Evolutionary conservation across 2,329 filamentous ascomycete species (phyloP).

Genomic region (Meredithiella fracta): DNA sequence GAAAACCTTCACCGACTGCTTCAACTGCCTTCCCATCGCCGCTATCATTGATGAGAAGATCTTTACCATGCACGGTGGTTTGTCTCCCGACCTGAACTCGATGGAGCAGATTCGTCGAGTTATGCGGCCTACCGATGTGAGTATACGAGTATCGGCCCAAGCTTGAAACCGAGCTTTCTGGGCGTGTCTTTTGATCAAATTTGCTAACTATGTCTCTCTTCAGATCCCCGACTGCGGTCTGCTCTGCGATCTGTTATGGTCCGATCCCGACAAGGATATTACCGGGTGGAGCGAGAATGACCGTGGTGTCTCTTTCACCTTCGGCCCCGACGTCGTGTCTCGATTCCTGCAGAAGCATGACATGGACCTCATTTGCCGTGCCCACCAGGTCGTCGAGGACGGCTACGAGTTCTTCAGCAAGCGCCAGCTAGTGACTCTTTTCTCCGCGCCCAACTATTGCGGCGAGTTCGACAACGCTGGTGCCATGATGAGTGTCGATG

Average conservation of each 20-base stretch:
- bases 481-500: conserved; percentile 99
- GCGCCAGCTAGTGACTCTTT: conserved; percentile 88
- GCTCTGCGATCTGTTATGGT: conserved; percentile 95
- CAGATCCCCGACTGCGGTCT: conserved; percentile 97
- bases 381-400: conserved; percentile 96
- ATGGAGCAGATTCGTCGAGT: conserved; percentile 99
- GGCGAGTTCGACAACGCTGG: conserved; percentile 98
- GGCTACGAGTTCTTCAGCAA: conserved; percentile 99
- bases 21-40: conserved; percentile 96
- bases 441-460: conserved; percentile 97
- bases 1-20: conserved; percentile 99
- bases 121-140: conserved; percentile 96
- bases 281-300: conserved; percentile 99
- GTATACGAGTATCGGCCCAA: too few relatives aligned
- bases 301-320: conserved; percentile 95
- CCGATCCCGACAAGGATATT: conserved; percentile 97
- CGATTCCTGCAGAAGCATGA: conserved; percentile 98
- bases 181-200: not conserved
- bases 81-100: conserved; percentile 93
- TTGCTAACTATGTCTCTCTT: conserved; percentile 9
- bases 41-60: conserved; percentile 99
- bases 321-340: conserved; percentile 91
- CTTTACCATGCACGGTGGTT: conserved; percentile 97
- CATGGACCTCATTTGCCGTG: conserved; percentile 98
- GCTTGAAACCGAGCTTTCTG: too few relatives aligned